phyloP scores from a whole-genome alignment of 441 rosid species.

The Populus hybrid region DNA sequence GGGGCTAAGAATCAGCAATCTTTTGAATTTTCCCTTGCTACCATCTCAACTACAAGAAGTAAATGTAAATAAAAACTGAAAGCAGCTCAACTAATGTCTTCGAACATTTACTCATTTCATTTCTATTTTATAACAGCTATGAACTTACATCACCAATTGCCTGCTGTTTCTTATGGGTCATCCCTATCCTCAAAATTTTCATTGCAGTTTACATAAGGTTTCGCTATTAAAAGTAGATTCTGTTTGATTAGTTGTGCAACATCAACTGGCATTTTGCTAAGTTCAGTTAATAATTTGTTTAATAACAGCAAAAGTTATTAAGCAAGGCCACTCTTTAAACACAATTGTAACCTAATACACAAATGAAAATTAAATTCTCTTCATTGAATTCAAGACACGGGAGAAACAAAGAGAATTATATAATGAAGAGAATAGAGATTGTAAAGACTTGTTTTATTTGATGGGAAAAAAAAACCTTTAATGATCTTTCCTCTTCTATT shows the following conservation, averaged over 20 bases:
- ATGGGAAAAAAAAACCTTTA: background rate
- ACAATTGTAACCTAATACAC: background rate
- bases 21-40: background rate
- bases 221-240: background rate
- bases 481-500: background rate
- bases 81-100: background rate
- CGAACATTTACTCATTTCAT: background rate
- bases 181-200: background rate
- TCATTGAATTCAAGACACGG: background rate
- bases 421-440: background rate
- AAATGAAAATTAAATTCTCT: background rate
- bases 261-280: background rate
- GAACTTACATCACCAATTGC: background rate
- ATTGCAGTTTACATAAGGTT: background rate
- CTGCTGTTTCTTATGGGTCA: background rate
- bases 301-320: background rate
- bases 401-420: background rate
- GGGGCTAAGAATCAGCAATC: background rate
- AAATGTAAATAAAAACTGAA: too few species aligned
- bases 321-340: background rate
- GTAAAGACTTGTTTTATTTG: background rate
- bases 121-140: too few species aligned
- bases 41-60: background rate
- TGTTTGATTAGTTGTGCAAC: background rate
- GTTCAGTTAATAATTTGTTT: background rate